Conservation (phyloP, 495 filamentous ascomycete species). For the Hypomontagnella submonticulosa region DNA sequence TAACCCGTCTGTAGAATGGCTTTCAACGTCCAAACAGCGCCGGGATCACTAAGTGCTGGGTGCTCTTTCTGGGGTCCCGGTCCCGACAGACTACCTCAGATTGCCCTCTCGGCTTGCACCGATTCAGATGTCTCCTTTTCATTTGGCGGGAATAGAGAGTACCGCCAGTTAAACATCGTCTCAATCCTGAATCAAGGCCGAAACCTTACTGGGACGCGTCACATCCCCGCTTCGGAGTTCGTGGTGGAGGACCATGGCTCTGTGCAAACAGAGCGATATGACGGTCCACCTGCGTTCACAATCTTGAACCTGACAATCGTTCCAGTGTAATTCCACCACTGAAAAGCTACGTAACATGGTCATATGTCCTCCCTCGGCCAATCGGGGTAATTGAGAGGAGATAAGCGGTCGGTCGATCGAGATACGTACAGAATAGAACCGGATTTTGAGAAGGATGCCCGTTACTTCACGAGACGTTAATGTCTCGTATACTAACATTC, state of each 20-base stretch:
- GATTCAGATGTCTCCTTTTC: conserved; percentile 9
- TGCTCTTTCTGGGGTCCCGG: conserved; percentile 16
- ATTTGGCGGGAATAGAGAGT: not conserved
- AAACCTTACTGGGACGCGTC: conserved; percentile 8
- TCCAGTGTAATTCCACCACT: not conserved
- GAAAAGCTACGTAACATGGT: not conserved
- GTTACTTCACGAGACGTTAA: too few relatives aligned
- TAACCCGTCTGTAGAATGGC: not conserved
- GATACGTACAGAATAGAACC: too few relatives aligned
- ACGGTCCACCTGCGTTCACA: not conserved
- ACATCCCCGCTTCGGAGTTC: conserved; percentile 12
- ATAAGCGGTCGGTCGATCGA: too few relatives aligned
- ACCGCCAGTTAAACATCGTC: not conserved
- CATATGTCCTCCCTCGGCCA: not conserved
- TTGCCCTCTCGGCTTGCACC: not conserved
- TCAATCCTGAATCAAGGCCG: not conserved
- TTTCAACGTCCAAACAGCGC: conserved; percentile 5
- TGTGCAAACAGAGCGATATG: not conserved
- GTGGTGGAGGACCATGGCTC: conserved; percentile 5
- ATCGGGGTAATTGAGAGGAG: conserved; percentile 4
- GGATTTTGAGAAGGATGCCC: too few relatives aligned
- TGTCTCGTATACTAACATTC: too few relatives aligned
- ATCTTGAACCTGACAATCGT: conserved; percentile 6
- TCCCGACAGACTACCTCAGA: not conserved
- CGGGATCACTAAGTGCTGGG: not conserved